A percentile compares a stretch with the other conserved stretches of the same genome.
Evolutionary conservation across 2,329 filamentous ascomycete species (phyloP).

Genomic region (Cytospora schulzeri): DNA sequence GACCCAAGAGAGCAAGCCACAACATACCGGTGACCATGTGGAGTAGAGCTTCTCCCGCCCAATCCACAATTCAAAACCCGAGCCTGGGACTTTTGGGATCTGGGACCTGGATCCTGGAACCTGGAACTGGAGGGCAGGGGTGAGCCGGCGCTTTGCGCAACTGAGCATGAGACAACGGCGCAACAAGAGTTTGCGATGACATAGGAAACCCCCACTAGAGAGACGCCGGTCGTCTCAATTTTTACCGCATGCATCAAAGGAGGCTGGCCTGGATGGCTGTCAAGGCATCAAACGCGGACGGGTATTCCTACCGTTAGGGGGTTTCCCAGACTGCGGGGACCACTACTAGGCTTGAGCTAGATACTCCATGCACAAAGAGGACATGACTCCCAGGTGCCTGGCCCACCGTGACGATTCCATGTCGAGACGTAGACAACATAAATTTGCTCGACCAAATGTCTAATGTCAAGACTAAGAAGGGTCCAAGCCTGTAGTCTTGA

Average conservation of each 20-base stretch:
- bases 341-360: conserved; percentile 6
- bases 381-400: not conserved
- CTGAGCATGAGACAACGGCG: conserved; percentile 1
- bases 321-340: conserved; percentile 15
- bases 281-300: not conserved
- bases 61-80: too few species aligned
- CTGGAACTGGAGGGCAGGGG: too few species aligned
- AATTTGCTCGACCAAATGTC: too few species aligned
- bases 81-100: too few species aligned
- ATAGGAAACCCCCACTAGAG: not conserved
- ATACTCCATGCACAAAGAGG: not conserved
- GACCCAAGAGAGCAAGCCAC: too few species aligned
- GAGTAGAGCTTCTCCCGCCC: too few species aligned
- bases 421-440: not conserved
- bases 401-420: conserved; percentile 2
- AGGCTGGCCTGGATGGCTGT: not conserved
- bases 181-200: conserved; percentile 7
- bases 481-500: not conserved
- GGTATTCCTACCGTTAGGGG: conserved; percentile 22
- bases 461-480: not conserved
- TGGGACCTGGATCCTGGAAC: too few species aligned
- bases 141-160: conserved; percentile 3
- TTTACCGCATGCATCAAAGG: not conserved
- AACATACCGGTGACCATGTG: too few species aligned
- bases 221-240: not conserved